These are phyloP conservation scores for Pythium insidiosum DNA, from an alignment of 352 stramenopile genomes.

Conservation along the genomic window DNA sequence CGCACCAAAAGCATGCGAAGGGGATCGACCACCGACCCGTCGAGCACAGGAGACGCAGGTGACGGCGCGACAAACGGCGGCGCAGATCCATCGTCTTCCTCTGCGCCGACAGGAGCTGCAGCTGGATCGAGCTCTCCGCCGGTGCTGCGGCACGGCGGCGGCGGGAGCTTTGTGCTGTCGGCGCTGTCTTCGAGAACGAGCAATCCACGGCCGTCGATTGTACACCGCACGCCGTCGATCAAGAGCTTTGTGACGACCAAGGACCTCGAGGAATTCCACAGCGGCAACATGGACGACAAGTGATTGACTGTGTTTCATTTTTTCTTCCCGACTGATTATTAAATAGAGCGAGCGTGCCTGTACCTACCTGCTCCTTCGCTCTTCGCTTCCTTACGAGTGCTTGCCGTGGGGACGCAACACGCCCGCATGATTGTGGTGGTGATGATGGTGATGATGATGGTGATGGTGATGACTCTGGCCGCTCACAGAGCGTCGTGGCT, in stretches of 20 bases:
- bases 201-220: constrained; percentile 10
- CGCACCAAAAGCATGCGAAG: constrained; percentile 4
- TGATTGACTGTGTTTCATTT: background rate
- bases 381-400: too few species aligned
- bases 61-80: background rate
- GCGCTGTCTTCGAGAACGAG: too few species aligned
- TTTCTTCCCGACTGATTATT: too few species aligned
- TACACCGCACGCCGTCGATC: constrained; percentile 26
- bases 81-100: background rate
- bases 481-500: background rate
- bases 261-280: constrained; percentile 58
- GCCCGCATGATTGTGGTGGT: background rate
- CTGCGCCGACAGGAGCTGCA: too few species aligned
- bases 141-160: constrained; percentile 12
- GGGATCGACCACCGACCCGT: background rate
- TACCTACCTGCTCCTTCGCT: too few species aligned
- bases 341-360: too few species aligned
- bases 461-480: background rate
- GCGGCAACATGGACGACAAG: constrained; percentile 18
- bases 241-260: constrained; percentile 46
- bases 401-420: background rate
- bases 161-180: constrained; percentile 2
- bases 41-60: background rate
- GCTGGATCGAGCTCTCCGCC: constrained; percentile 2
- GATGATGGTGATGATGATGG: background rate